phyloP scores from a whole-genome alignment of 179 eudicot genomes.

The Spinacia oleracea region DNA sequence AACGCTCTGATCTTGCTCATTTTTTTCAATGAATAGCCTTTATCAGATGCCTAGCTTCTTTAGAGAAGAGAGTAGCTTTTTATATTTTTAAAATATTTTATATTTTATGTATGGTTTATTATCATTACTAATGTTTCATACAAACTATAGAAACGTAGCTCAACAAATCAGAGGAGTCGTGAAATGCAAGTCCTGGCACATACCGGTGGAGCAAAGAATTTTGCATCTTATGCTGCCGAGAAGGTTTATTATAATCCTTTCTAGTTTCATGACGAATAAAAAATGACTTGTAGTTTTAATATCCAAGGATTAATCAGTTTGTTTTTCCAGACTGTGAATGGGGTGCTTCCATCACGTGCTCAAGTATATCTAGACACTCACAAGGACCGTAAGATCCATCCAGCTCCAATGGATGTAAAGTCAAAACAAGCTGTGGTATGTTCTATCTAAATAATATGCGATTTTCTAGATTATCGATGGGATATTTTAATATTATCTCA shows the following conservation, averaged over 20 bases:
- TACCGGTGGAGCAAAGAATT: constrained; percentile 12
- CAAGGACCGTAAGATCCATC: neutral
- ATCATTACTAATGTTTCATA: no score
- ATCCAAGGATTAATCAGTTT: neutral
- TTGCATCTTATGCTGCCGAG: neutral
- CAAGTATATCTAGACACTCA: constrained; percentile 5
- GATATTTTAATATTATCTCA: no score
- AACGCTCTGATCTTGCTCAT: no score
- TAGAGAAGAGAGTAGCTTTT: no score
- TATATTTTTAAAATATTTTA: no score
- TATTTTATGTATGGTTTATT: no score
- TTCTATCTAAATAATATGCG: no score
- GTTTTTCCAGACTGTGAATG: neutral
- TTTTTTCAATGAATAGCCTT: no score
- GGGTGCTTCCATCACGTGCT: constrained; percentile 5
- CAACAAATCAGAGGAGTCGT: constrained; percentile 3
- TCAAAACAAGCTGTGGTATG: constrained; percentile 8
- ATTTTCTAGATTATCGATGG: no score
- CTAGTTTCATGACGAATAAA: neutral
- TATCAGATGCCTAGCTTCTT: no score
- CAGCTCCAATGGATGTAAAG: neutral
- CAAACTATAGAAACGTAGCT: no score
- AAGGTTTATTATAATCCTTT: neutral
- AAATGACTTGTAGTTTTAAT: neutral
- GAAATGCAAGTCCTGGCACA: constrained; percentile 8